A percentile compares a stretch with the other conserved stretches of the same genome.
These are phyloP conservation scores for Starmerella khaoyaiensis DNA, from an alignment of 805 yeast species.

Conservation along the genomic window DNA sequence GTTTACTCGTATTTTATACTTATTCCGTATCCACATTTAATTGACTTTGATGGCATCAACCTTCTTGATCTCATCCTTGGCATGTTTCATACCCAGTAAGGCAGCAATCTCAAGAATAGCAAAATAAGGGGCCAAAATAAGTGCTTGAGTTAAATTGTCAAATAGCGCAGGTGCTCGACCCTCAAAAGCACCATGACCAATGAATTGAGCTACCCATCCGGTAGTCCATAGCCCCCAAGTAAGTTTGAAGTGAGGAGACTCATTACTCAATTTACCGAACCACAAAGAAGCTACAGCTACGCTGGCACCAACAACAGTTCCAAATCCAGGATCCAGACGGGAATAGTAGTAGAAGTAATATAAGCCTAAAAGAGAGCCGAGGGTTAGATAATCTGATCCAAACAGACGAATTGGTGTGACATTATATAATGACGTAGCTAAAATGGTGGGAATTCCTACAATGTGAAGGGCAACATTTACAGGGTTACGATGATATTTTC, in stretches of 20 bases:
- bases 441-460: constrained; percentile 66
- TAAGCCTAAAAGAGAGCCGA: constrained; percentile 37
- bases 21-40: too few species aligned
- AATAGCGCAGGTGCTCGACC: constrained; percentile 73
- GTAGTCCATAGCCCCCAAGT: constrained; percentile 36
- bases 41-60: too few species aligned
- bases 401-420: constrained; percentile 25
- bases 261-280: constrained; percentile 24
- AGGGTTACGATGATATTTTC: constrained; percentile 33
- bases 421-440: constrained; percentile 40
- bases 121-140: constrained; percentile 84
- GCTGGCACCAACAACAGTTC: constrained; percentile 34
- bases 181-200: constrained; percentile 79
- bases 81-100: constrained; percentile 40
- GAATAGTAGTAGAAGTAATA: constrained; percentile 48
- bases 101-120: constrained; percentile 69
- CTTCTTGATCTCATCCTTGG: constrained; percentile 8
- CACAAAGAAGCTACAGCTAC: constrained; percentile 26
- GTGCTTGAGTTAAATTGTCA: constrained; percentile 71
- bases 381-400: constrained; percentile 13
- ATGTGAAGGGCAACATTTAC: constrained; percentile 65
- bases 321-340: constrained; percentile 40
- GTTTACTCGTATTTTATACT: too few species aligned
- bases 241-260: constrained; percentile 20
- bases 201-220: constrained; percentile 74